Conservation (phyloP, 331 rosid species). For the Pyracantha coccinea region DNA sequence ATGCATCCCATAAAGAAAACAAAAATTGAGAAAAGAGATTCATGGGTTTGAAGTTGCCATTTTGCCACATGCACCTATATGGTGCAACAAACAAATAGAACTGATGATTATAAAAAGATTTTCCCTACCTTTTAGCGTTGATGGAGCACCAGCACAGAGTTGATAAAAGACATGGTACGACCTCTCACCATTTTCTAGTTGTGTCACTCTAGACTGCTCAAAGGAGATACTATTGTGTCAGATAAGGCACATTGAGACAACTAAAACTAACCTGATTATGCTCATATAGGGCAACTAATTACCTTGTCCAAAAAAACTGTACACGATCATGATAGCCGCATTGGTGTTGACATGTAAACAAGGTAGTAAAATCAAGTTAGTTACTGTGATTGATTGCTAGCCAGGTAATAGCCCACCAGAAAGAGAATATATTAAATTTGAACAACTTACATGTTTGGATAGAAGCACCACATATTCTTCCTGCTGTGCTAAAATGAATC, state of each 20-base stretch:
- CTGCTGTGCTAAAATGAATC: constrained; percentile 63
- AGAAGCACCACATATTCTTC: constrained; percentile 74
- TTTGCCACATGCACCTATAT: neutral
- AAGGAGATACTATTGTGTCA: constrained; percentile 20
- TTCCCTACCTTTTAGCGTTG: constrained; percentile 63
- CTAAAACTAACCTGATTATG: constrained; percentile 6
- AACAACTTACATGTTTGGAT: constrained; percentile 82
- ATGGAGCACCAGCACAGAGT: constrained; percentile 86
- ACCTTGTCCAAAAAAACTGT: constrained; percentile 91
- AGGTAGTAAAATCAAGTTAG: constrained; percentile 37
- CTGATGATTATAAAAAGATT: neutral
- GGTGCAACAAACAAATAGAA: neutral
- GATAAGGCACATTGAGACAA: constrained; percentile 23
- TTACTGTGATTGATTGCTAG: constrained; percentile 15
- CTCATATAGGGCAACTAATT: constrained; percentile 26
- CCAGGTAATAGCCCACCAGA: constrained; percentile 7
- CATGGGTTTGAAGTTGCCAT: neutral
- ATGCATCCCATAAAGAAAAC: neutral
- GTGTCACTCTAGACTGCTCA: constrained; percentile 90
- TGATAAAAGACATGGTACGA: constrained; percentile 91
- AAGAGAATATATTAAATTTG: constrained; percentile 10
- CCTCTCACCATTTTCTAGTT: constrained; percentile 64
- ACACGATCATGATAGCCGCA: constrained; percentile 15
- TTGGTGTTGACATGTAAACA: constrained; percentile 34
- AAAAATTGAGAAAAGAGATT: neutral